Evolutionary conservation across 306 rosid genomes (phyloP), one percentile per base, ranked within the genome.

Genomic region (Lupinus albus): DNA sequence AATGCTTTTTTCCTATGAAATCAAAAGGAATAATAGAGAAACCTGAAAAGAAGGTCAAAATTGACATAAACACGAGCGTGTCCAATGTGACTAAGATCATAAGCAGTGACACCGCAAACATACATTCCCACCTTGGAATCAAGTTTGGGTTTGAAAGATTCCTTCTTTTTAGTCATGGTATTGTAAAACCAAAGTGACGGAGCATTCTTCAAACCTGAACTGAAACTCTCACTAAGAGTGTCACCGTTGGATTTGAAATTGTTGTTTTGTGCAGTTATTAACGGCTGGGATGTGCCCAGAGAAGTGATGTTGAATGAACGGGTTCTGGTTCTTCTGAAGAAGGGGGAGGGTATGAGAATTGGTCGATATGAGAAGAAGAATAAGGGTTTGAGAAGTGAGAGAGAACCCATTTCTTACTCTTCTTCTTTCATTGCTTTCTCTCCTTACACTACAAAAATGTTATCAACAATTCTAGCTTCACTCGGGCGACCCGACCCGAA

Each of bases 11-110:
- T 54, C 28, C 11, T 25, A 50, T 49, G 50, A 71, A 15, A 0
- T 11, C 56, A 16, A 10, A 35, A 1, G 14, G 47, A 32, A 5
- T 32, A 35, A 67, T 1, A 54, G 25, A 45, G 46, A 39, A 39
- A 93, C 99, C 99, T 90, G 82, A 75, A 85, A 39, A 93, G 96
- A 77, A 93, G 86, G 70, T 93, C 97, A 50, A 93, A 93, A 70
- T 92, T 93, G 79, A 93, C 83, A 49, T 90, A 90, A 48, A 88
- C 97, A 50, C 99, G 99, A 55, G 99, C 99, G 46, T 93, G 99
- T 52, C 99, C 99, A 54, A 93, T 85, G 72, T 93, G 99, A 74
- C 99, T 93, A 54, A 93, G 92, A 73, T 90, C 97, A 61, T 93
- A 93, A 18, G 97, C 97, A 1, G 99, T 93, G 56, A 93, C 97